phyloP scores from a whole-genome alignment of 257 asterid species.

The Nemophila menziesii region DNA sequence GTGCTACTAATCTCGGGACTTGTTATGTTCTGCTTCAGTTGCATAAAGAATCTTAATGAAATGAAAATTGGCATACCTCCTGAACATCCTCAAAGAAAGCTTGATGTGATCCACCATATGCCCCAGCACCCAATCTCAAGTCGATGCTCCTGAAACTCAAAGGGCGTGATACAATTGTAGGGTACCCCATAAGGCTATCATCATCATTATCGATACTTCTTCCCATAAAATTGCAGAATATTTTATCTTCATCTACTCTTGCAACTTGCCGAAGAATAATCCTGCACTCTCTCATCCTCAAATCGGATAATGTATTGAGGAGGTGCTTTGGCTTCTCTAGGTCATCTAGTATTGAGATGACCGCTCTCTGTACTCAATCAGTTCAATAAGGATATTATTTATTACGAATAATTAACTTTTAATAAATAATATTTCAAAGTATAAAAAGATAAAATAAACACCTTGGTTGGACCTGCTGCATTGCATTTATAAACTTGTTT shows the following conservation, averaged over 20 bases:
- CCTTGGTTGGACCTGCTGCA: constrained; percentile 99
- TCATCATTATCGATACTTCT: constrained; percentile 64
- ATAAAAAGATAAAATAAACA: constrained; percentile 11
- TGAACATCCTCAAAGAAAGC: constrained; percentile 85
- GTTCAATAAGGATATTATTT: constrained; percentile 12
- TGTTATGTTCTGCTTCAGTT: too few species aligned
- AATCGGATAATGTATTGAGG: constrained; percentile 42
- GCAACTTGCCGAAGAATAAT: constrained; percentile 64
- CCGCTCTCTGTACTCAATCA: constrained; percentile 68
- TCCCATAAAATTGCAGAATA: constrained; percentile 82
- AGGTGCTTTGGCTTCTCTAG: too few species aligned
- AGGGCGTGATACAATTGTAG: constrained; percentile 92
- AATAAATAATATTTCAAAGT: background rate
- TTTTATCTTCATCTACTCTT: constrained; percentile 63
- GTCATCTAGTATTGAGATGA: constrained; percentile 55
- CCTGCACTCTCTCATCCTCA: constrained; percentile 78
- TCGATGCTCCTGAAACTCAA: constrained; percentile 88
- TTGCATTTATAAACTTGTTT: constrained; percentile 96
- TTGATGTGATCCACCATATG: constrained; percentile 81
- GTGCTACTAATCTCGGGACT: too few species aligned
- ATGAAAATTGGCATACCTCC: too few species aligned
- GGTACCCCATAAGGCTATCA: constrained; percentile 79
- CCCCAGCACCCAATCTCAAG: constrained; percentile 82
- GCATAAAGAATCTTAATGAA: too few species aligned
- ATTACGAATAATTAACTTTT: too few species aligned